phyloP scores from a whole-genome alignment of 2,329 filamentous ascomycete species.

The Sordariomycetes sp. region DNA sequence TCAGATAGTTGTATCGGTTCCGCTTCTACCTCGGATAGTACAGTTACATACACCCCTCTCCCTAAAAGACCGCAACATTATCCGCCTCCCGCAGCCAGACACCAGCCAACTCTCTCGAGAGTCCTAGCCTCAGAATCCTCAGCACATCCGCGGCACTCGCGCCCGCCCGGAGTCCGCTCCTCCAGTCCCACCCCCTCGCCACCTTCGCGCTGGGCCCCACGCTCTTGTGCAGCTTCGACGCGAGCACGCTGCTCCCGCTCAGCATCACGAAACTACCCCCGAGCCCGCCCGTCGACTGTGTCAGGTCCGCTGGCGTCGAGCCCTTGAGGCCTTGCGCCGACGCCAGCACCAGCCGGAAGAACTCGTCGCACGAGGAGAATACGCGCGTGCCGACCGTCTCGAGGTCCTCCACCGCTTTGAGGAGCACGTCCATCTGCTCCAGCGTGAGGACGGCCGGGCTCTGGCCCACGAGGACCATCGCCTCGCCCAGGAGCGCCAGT shows the following conservation, averaged over 20 bases:
- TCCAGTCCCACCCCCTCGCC: conserved; percentile 64
- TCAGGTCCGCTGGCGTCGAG: conserved; percentile 53
- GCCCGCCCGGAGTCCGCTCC: conserved; percentile 59
- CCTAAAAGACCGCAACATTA: conserved; percentile 30
- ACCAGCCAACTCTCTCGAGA: conserved; percentile 64
- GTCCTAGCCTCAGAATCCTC: conserved; percentile 56
- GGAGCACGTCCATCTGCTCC: conserved; percentile 62
- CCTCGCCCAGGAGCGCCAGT: conserved; percentile 73
- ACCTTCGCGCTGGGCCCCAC: conserved; percentile 34
- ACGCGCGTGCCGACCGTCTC: conserved; percentile 65
- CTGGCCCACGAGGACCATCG: conserved; percentile 58
- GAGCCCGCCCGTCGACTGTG: conserved; percentile 44
- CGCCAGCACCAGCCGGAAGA: conserved; percentile 64
- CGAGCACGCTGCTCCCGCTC: conserved; percentile 63
- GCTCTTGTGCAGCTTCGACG: conserved; percentile 49
- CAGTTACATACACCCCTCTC: neutral
- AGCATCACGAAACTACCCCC: conserved; percentile 54
- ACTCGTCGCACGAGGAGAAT: conserved; percentile 65
- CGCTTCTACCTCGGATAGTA: neutral
- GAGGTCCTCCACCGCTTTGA: conserved; percentile 71
- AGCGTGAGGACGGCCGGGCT: conserved; percentile 37
- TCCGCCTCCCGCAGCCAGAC: conserved; percentile 61
- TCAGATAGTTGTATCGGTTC: neutral
- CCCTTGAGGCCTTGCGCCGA: conserved; percentile 49
- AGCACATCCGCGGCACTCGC: conserved; percentile 62